Evolutionary conservation across 306 rosid genomes (phyloP), one percentile per base, ranked within the genome.

Genomic region (Rosa chinensis): DNA sequence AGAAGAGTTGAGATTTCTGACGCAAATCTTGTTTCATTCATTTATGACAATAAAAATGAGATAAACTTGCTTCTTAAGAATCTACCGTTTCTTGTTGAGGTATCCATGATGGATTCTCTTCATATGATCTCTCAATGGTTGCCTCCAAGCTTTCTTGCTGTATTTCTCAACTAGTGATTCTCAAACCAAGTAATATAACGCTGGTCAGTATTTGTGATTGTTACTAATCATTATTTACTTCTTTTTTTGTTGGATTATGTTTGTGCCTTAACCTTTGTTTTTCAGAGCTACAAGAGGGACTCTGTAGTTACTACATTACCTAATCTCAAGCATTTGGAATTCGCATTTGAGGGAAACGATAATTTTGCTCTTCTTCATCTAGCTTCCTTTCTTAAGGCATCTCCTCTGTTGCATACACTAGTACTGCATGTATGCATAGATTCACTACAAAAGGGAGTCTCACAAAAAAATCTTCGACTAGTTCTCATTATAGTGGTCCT

Each of bases 51-150:
- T 1, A 20, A 52, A n/a, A 9, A 32, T 39, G 37, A 55, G 11
- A n/a, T 42, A 8, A 5, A 11, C 13, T 74, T 74, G 67, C 20
- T 18, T 53, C 18, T 55, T 39, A 37, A 23, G 67, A 74, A 56
- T 56, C 67, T 74, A 11, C 52, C 77, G 35, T 32, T 4, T 7
- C 77, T 74, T 74, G 67, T 74, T 40, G 67, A 74, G 77, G 67
- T 40, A 28, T 74, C 77, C 53, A 40, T 55, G 18, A 5, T 44
- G 74, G 48, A 55, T 53, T 10, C 35, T 2, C 2, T 49, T 49
- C 55, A 14, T 1, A 14, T 13, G 55, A 49, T 14, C 16, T 49
- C 55, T 13, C 5, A 49, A 48, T 39, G 5, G 47, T 52, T 53
- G 77, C 21, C 77, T 35, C 43, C 37, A n/a, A 52, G 35, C 18